Evolutionary conservation across 2,329 filamentous ascomycete genomes (phyloP), one percentile per base, ranked within the genome.

Genomic region (Hypoxylon sp.): DNA sequence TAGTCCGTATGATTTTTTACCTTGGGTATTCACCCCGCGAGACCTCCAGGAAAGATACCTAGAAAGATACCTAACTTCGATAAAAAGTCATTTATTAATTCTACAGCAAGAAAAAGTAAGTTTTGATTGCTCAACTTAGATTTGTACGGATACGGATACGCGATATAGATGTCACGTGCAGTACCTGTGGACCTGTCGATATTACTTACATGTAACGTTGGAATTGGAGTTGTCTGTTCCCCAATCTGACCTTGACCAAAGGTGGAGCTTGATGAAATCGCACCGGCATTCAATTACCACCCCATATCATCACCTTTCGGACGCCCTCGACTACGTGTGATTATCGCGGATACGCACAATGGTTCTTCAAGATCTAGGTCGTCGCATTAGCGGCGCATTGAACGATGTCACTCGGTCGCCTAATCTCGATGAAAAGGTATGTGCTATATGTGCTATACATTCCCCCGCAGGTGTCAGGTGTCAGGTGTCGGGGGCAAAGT

Each of bases 321-420:
- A 19, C 32, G 7, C 28, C 32, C 41, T 32, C 15, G 32, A 53
- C 49, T 41, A 6, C 32, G 60, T 64, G 62, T 46, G 4, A 48
- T 56, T 56, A 67, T 55, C 61, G 55, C 41, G 48, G 41, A 32
- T 15, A 28, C 30, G 43, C 67, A 77, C 74, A 77, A 99, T 99
- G 95, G 95, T 99, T 86, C 91, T 99, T 76, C 94, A 97, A 89
- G 95, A 99, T 87, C 88, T 99, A 63, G 95, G 95, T 73, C 93
- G 94, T 85, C 95, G 95, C 82, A 98, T 99, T 80, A 98, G 97
- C 82, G 88, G 93, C 84, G 95, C 95, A 74, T 92, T 99, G 82
- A 91, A 89, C 68, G 94, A 97, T 82, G 86, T 98, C 74, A 97
- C 94, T 63, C 87, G 94, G 74, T 93, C 95, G 61, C 91, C 89